A percentile compares a stretch with the other conserved stretches of the same genome.
Conservation (phyloP, 106 monocot genomes). For the Phalaenopsis aphrodite region DNA sequence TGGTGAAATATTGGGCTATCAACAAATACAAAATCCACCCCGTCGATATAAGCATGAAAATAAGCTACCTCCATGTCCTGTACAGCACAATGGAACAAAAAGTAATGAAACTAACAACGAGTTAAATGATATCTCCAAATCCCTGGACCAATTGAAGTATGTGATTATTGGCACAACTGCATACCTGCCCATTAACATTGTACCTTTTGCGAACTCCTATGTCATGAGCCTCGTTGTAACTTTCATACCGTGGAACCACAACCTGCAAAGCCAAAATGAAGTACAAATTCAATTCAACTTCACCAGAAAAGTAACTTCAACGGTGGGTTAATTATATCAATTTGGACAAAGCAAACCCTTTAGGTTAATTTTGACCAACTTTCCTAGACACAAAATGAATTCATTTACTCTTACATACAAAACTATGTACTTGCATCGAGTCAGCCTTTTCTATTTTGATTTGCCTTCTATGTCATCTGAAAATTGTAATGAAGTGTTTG, state of each 20-base stretch:
- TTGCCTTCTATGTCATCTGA: too few relatives aligned
- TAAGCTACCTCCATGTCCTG: conserved; percentile 30
- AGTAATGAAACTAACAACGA: neutral
- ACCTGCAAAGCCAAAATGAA: conserved; percentile 33
- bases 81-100: neutral
- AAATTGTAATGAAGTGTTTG: too few relatives aligned
- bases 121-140: neutral
- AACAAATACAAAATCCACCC: conserved; percentile 77
- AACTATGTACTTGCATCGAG: too few relatives aligned
- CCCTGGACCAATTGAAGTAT: neutral
- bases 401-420: too few relatives aligned
- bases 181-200: conserved; percentile 68
- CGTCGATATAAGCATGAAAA: conserved; percentile 60
- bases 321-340: too few relatives aligned
- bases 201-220: conserved; percentile 44
- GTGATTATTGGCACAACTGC: neutral
- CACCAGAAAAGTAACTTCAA: neutral
- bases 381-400: too few relatives aligned
- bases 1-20: conserved; percentile 53
- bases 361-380: too few relatives aligned
- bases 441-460: too few relatives aligned
- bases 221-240: conserved; percentile 49
- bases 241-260: conserved; percentile 58
- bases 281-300: neutral
- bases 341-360: too few relatives aligned